Percentiles rank a stretch among this genome's conserved stretches.
These are phyloP conservation scores for Colletotrichum chlorophyti DNA, from an alignment of 2,329 filamentous ascomycete species.

Conservation along the genomic window DNA sequence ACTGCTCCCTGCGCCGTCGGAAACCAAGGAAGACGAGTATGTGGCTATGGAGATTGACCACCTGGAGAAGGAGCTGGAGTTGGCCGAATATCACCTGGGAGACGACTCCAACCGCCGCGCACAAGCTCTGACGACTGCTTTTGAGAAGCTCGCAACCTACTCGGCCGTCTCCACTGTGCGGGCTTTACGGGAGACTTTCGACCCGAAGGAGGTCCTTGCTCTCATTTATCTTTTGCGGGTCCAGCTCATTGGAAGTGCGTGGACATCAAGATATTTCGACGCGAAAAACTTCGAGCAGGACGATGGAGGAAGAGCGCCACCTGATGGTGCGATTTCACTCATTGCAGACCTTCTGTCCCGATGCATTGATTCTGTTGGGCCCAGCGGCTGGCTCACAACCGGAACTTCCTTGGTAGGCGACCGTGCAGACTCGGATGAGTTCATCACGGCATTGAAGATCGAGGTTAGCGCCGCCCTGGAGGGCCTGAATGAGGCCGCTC, in stretches of 20 bases:
- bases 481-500: constrained; percentile 72
- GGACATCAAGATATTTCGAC: constrained; percentile 77
- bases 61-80: constrained; percentile 69
- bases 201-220: constrained; percentile 72
- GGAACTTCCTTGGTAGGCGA: constrained; percentile 53
- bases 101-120: constrained; percentile 69
- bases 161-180: constrained; percentile 65
- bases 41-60: constrained; percentile 64
- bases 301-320: constrained; percentile 50
- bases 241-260: constrained; percentile 76
- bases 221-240: constrained; percentile 76
- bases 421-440: constrained; percentile 63
- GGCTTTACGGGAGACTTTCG: constrained; percentile 68
- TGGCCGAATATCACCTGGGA: constrained; percentile 72
- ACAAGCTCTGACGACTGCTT: constrained; percentile 69
- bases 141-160: constrained; percentile 73
- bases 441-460: constrained; percentile 69
- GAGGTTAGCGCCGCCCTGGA: constrained; percentile 77
- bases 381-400: constrained; percentile 76
- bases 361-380: constrained; percentile 78
- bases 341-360: constrained; percentile 75
- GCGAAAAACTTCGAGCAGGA: constrained; percentile 53
- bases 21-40: constrained; percentile 37
- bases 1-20: constrained; percentile 27
- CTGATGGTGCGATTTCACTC: constrained; percentile 73